These are phyloP conservation scores for Gymnopilus dilepis DNA, from an alignment of 768 basidiomycete species.

Conservation along the genomic window DNA sequence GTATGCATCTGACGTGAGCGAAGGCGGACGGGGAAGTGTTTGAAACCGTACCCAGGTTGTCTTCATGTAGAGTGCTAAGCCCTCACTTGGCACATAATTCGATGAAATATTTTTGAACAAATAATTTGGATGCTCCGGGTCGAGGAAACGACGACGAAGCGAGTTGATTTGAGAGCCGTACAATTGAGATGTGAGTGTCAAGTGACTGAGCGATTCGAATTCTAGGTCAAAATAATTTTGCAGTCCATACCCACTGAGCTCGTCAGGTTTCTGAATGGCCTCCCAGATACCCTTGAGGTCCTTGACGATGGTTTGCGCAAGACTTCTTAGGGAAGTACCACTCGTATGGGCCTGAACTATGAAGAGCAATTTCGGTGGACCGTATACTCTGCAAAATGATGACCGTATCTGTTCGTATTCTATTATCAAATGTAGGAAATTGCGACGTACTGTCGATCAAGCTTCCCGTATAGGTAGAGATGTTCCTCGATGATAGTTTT, in stretches of 20 bases:
- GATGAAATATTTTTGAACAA: neutral
- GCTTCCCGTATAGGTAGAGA: conserved; percentile 6
- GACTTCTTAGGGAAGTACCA: neutral
- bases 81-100: neutral
- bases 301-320: neutral
- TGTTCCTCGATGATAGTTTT: conserved; percentile 12
- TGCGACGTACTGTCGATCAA: neutral
- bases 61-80: neutral
- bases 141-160: neutral
- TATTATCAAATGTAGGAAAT: neutral
- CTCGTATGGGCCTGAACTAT: neutral
- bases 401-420: too few species aligned
- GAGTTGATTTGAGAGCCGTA: neutral
- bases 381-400: neutral
- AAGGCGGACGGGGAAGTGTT: neutral
- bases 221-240: neutral
- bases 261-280: neutral
- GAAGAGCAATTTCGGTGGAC: neutral
- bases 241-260: neutral
- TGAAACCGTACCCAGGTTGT: neutral
- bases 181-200: neutral
- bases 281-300: neutral
- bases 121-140: neutral
- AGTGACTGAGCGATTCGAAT: neutral
- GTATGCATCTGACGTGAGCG: neutral